Base-by-base conservation (phyloP, 441 rosid genomes). In the Populus hybrid region DNA sequence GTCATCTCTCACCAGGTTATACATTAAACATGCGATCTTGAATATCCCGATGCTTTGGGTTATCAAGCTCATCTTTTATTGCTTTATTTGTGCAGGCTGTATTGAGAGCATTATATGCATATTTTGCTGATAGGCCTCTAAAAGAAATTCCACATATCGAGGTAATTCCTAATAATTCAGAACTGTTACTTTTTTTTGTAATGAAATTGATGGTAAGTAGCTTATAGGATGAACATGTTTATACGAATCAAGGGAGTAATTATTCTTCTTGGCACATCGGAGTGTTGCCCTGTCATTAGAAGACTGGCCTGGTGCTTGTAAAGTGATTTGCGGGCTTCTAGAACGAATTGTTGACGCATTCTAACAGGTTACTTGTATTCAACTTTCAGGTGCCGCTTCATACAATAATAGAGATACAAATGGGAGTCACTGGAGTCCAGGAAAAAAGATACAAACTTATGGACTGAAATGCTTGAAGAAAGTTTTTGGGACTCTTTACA, bases 391-490 rank as follows among this genome's bases (percentile, higher is more conserved):
- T 90, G 86, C 99, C 99, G 10, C 98, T 94, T 63, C 99, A 96
- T 83, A 94, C 99, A 0, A 96, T 96, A 80, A 96, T 96, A 81
- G 98, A 96, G 91, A 96, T 94, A 87, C 99, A 96, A 79, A 96
- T 96, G 98, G 99, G 99, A 79, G 99, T 94, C 67, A 84, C 99
- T 0, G 99, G 99, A 8, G 98, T 96, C 73, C 98, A 96, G 81
- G 98, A 94, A 91, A 94, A 96, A 86, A 87, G 98, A 79, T 94
- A 94, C 87, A 94, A 94, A 81, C 98, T 96, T 89, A 94, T 96
- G 99, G 98, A 96, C 82, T 95, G 86, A 88, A 38, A 16, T 16
- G 38, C 21, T 73, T 16, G 36, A 18, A 21, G 72, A 75, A 32
- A 50, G n/a, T 23, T 65, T 38, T 46, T 12, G 57, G 57, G 57